phyloP scores from a whole-genome alignment of 176 grass and related monocot genomes.

The Otatea glauca region DNA sequence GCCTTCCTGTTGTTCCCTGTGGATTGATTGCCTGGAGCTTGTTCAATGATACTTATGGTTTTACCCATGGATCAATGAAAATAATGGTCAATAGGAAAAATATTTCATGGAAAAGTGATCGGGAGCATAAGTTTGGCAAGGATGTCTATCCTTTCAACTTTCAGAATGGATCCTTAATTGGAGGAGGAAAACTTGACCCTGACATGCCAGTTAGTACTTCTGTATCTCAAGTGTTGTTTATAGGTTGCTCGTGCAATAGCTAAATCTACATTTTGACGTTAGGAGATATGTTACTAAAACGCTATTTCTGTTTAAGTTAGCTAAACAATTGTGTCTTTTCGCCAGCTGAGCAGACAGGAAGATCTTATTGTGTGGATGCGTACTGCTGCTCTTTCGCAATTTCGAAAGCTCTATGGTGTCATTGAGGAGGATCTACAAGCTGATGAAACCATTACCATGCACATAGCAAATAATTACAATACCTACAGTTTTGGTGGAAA shows the following conservation, averaged over 20 bases:
- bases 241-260: conserved; percentile 12
- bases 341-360: conserved; percentile 86
- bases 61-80: conserved; percentile 52
- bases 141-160: conserved; percentile 95
- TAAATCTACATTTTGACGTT: not conserved
- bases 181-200: conserved; percentile 80
- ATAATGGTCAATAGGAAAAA: conserved; percentile 77
- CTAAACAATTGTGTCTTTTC: conserved; percentile 27
- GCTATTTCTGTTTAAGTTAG: not conserved
- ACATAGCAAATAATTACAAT: conserved; percentile 92
- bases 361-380: conserved; percentile 98
- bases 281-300: not conserved
- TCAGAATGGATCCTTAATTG: conserved; percentile 91
- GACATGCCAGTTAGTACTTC: conserved; percentile 67
- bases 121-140: conserved; percentile 84
- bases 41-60: conserved; percentile 95
- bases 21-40: conserved; percentile 96
- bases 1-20: conserved; percentile 82
- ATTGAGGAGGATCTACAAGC: conserved; percentile 75
- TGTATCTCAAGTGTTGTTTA: conserved; percentile 17
- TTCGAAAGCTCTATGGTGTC: conserved; percentile 87
- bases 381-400: conserved; percentile 79
- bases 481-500: conserved; percentile 82
- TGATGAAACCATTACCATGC: conserved; percentile 58
- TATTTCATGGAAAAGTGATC: conserved; percentile 94